phyloP scores from a whole-genome alignment of 2,329 filamentous ascomycete genomes.

The Trichophyton simii region DNA sequence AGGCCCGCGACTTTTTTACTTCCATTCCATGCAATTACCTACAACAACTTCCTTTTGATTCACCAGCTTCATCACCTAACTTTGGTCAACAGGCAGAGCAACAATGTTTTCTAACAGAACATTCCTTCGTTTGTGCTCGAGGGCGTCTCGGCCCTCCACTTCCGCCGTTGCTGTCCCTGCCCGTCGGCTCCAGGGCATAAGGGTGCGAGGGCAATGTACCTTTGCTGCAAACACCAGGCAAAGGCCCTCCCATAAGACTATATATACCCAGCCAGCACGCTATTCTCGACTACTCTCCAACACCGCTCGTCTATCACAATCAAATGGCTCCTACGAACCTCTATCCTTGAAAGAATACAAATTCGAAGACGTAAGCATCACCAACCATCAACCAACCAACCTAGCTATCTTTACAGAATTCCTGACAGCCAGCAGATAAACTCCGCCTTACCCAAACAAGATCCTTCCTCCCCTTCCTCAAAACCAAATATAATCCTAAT shows the following conservation, averaged over 20 bases:
- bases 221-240: neutral
- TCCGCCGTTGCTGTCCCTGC: neutral
- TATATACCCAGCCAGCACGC: neutral
- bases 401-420: constrained; percentile 1
- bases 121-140: neutral
- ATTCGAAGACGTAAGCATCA: constrained; percentile 12
- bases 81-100: neutral
- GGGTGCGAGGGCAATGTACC: neutral
- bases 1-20: neutral
- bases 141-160: neutral
- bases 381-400: neutral
- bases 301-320: neutral
- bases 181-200: neutral
- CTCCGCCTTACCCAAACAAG: constrained; percentile 20
- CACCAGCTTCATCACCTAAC: no score
- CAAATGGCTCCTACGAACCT: neutral
- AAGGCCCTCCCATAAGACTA: neutral
- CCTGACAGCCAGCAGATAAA: constrained; percentile 23
- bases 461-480: constrained; percentile 15
- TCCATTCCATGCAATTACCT: no score
- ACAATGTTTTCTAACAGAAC: neutral
- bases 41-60: no score
- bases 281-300: constrained; percentile 4
- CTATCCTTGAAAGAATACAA: constrained; percentile 12
- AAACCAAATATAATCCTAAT: constrained; percentile 26